A percentile compares a stretch with the other conserved stretches of the same genome.
Evolutionary conservation across 352 stramenopile species (phyloP).

Genomic region (Phytophthora megakarya): DNA sequence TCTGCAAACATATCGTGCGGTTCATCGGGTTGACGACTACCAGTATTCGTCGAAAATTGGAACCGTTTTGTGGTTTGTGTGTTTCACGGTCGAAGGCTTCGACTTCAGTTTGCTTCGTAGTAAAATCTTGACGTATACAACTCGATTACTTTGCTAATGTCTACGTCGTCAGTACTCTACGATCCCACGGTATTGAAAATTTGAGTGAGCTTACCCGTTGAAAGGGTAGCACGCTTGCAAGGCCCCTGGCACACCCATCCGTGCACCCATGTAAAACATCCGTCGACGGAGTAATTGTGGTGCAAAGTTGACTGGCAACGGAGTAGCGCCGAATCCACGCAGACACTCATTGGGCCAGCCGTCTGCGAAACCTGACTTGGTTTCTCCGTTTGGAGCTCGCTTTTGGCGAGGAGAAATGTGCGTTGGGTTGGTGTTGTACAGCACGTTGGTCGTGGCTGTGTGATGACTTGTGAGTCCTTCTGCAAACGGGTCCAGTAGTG

Average conservation of each 20-base stretch:
- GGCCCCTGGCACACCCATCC: conserved; percentile 34
- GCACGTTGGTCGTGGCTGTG: conserved; percentile 30
- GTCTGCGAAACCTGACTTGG: conserved; percentile 26
- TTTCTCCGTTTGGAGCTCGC: conserved; percentile 34
- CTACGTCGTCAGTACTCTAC: no score
- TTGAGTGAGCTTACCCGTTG: no score
- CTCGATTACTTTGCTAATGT: no score
- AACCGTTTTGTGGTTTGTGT: no score
- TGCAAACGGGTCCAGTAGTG: conserved; percentile 47
- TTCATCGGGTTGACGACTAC: no score
- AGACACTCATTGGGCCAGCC: conserved; percentile 47
- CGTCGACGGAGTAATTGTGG: conserved; percentile 40
- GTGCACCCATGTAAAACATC: conserved; percentile 47
- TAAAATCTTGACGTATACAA: no score
- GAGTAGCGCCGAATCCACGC: conserved; percentile 49
- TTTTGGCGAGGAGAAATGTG: conserved; percentile 49
- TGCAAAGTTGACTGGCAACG: conserved; percentile 40
- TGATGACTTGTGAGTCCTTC: conserved; percentile 26
- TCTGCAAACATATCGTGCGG: no score
- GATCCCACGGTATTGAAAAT: no score
- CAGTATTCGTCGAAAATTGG: no score
- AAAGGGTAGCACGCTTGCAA: conserved; percentile 41
- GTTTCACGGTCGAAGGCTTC: no score
- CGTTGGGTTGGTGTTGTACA: conserved; percentile 56
- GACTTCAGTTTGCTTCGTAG: no score